Evolutionary conservation across 1,139 yeast genomes (phyloP), one percentile per base, ranked within the genome.

Genomic region (Blastobotrys illinoisensis): DNA sequence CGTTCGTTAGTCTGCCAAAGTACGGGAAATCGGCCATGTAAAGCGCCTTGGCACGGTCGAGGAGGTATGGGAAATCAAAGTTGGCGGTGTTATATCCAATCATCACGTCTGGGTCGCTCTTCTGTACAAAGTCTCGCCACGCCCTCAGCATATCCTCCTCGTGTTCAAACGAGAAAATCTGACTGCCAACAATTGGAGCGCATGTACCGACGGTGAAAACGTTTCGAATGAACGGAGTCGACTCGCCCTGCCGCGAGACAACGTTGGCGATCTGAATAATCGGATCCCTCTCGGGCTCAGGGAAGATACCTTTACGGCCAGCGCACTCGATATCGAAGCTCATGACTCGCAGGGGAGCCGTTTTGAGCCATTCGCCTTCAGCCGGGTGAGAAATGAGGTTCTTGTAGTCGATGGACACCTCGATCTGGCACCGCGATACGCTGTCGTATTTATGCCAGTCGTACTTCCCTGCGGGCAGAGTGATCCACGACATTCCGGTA

Each of bases 251-350:
- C 54, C 79, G 77, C 66, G 87, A 86, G 1, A 93, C 96, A 21
- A 91, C 97, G 66, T 90, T 93, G 3, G 99, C 99, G 61, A 95
- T 93, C 71, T 95, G 99, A 67, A 95, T 95, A 7, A 95, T 97
- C 0, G 97, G 87, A 71, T 95, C 99, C 50, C 83, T 80, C 58
- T 88, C 86, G 1, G 99, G 87, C 68, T 95, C 99, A 0, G 99
- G 99, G 70, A 95, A 95, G 18, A 93, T 80, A 53, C 99, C 99
- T 60, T 89, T 88, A 71, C 99, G 82, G 51, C 99, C 99, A 5
- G 99, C 95, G 79, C 99, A 95, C 72, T 95, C 99, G 59, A 95
- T 93, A 76, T 95, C 99, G 69, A 93, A 93, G 9, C 98, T 90
- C 60, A 95, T 75, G 49, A 95, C 85, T 66, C 99, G 85, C 58